These are phyloP conservation scores for Carallia brachiata DNA, from an alignment of 345 rosid genomes.

Conservation along the genomic window DNA sequence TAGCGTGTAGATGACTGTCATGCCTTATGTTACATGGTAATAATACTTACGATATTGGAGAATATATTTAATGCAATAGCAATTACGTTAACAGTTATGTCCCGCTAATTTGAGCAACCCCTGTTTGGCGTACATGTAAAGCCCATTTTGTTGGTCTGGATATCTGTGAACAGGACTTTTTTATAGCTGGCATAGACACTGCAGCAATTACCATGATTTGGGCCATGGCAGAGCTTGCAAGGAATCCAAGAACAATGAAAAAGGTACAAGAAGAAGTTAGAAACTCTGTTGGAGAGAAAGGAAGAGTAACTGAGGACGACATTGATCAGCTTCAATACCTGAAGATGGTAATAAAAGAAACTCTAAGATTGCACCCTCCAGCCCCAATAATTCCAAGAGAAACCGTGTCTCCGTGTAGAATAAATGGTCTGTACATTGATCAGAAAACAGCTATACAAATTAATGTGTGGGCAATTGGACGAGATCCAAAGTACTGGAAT, in stretches of 20 bases:
- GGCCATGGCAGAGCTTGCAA: constrained; percentile 14
- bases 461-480: constrained; percentile 46
- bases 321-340: constrained; percentile 36
- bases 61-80: too few species aligned
- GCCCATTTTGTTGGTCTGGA: neutral
- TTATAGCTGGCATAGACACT: constrained; percentile 11
- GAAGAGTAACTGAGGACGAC: constrained; percentile 7
- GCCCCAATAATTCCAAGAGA: constrained; percentile 45
- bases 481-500: constrained; percentile 13
- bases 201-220: neutral
- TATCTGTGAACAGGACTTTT: constrained; percentile 5
- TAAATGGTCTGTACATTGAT: constrained; percentile 33
- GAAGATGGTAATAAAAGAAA: constrained; percentile 47
- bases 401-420: constrained; percentile 32
- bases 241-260: constrained; percentile 6
- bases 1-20: too few species aligned
- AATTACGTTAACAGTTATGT: too few species aligned
- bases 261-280: constrained; percentile 11
- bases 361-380: constrained; percentile 53
- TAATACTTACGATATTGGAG: too few species aligned
- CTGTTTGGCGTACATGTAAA: neutral
- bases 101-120: too few species aligned
- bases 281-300: neutral
- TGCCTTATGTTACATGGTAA: too few species aligned
- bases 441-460: constrained; percentile 37